Evolutionary conservation across 169 alveolate species (phyloP).

Genomic region (Plasmodium vivax): DNA sequence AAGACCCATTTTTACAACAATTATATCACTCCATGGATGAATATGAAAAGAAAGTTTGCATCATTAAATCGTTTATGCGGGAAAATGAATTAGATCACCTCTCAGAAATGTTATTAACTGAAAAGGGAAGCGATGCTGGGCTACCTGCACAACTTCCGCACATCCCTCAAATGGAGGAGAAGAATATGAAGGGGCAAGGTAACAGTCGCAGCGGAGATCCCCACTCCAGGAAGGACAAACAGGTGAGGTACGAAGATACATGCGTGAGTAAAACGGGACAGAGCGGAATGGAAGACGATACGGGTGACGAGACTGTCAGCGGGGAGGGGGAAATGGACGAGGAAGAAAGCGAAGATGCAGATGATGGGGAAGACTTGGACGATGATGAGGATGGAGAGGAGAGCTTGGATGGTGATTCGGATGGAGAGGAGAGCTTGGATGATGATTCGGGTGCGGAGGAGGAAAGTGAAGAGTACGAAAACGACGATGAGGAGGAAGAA

Average conservation of each 20-base stretch:
- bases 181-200: background rate
- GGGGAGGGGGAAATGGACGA: background rate
- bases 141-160: background rate
- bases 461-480: background rate
- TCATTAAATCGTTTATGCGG: background rate
- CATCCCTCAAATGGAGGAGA: background rate
- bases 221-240: background rate
- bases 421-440: background rate
- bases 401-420: background rate
- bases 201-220: background rate
- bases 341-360: background rate
- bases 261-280: background rate
- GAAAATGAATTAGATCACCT: background rate
- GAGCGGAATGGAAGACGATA: background rate
- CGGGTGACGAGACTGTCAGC: background rate
- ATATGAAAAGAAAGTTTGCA: background rate
- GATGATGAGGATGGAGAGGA: background rate
- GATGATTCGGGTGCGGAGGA: background rate
- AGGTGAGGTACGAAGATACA: background rate
- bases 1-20: background rate
- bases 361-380: background rate
- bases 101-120: background rate
- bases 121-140: background rate
- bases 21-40: slow-evolving; percentile 34
- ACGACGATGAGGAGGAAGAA: slow-evolving; percentile 11